Percentiles rank a stretch among this genome's conserved stretches.
Evolutionary conservation across 192 early-diverging fungal genomes (phyloP).

Genomic region (Phycomyces blakesleeanus): DNA sequence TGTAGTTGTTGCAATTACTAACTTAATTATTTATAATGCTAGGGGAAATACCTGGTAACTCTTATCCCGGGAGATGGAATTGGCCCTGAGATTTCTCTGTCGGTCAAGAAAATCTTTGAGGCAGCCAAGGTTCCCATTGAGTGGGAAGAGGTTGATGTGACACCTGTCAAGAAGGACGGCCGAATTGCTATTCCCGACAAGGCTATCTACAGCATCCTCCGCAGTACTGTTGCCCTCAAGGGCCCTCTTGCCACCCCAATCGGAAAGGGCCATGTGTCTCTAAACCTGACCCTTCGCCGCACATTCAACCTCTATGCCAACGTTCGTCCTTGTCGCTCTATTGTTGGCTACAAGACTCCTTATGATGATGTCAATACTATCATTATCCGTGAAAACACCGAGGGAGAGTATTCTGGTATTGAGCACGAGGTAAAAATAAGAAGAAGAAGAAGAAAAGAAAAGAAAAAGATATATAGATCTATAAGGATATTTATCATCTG

Average conservation of each 20-base stretch:
- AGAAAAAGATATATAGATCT: not conserved
- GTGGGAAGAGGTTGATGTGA: conserved; percentile 94
- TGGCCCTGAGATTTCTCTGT: conserved; percentile 93
- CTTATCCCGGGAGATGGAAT: conserved; percentile 98
- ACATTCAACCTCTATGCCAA: conserved; percentile 98
- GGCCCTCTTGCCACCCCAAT: conserved; percentile 95
- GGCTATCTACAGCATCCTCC: conserved; percentile 83
- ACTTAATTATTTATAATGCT: conserved; percentile 2
- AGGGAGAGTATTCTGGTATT: conserved; percentile 99
- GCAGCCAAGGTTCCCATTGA: conserved; percentile 90
- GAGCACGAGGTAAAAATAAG: conserved; percentile 65
- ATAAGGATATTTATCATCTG: too few relatives aligned
- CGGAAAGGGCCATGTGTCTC: conserved; percentile 97
- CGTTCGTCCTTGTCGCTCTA: conserved; percentile 93
- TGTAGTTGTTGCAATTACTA: too few relatives aligned
- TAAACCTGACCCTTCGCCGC: conserved; percentile 80
- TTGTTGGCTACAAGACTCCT: conserved; percentile 91
- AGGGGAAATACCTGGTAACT: conserved; percentile 83
- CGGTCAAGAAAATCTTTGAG: conserved; percentile 86
- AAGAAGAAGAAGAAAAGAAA: not conserved
- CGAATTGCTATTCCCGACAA: conserved; percentile 91
- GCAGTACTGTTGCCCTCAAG: conserved; percentile 95
- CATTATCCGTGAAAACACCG: conserved; percentile 99
- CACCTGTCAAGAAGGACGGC: conserved; percentile 86
- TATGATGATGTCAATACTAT: conserved; percentile 96